Conservation (phyloP, 495 filamentous ascomycete species). For the Letharia columbiana region DNA sequence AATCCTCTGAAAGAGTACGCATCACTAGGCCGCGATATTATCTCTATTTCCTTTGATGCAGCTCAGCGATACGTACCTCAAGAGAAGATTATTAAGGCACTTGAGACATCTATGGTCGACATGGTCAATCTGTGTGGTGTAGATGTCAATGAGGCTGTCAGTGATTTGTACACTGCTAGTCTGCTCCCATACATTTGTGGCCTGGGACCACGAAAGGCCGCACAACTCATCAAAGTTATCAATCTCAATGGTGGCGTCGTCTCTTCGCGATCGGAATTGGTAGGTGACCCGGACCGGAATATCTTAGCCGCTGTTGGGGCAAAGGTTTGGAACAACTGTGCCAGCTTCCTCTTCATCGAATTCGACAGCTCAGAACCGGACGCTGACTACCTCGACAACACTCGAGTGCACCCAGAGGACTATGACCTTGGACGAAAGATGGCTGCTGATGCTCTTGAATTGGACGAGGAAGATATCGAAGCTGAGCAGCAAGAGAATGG, state of each 20-base stretch:
- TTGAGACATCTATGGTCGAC: slow-evolving; percentile 92
- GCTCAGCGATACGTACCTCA: slow-evolving; percentile 80
- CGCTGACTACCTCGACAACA: slow-evolving; percentile 90
- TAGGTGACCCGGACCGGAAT: slow-evolving; percentile 73
- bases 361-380: slow-evolving; percentile 70
- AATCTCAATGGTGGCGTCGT: slow-evolving; percentile 81
- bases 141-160: slow-evolving; percentile 83
- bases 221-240: slow-evolving; percentile 78
- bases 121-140: slow-evolving; percentile 97
- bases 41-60: slow-evolving; percentile 77
- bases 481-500: slow-evolving; percentile 85
- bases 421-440: slow-evolving; percentile 97
- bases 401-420: slow-evolving; percentile 93
- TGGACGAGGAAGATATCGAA: slow-evolving; percentile 97
- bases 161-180: slow-evolving; percentile 68
- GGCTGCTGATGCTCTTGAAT: slow-evolving; percentile 89
- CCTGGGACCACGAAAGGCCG: slow-evolving; percentile 86
- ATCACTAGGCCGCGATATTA: slow-evolving; percentile 76
- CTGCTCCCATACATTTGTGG: slow-evolving; percentile 88
- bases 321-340: slow-evolving; percentile 90
- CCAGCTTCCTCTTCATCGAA: slow-evolving; percentile 85
- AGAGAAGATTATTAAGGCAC: slow-evolving; percentile 72
- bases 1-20: slow-evolving; percentile 94
- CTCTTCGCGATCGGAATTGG: slow-evolving; percentile 69
- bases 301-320: slow-evolving; percentile 73